Base-by-base conservation (phyloP, 345 rosid genomes). In the Rhodamnia argentea region DNA sequence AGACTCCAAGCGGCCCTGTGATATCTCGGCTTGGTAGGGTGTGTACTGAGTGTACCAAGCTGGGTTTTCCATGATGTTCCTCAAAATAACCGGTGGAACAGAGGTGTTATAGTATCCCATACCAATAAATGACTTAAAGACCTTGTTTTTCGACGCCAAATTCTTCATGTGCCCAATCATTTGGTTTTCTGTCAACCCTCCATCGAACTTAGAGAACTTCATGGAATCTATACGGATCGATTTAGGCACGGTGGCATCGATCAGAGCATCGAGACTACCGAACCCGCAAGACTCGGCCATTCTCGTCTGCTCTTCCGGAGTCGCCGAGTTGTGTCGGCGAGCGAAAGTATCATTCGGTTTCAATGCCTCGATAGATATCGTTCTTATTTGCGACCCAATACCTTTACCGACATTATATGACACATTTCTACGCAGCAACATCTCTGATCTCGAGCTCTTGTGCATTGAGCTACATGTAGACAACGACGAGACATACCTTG, bases 1-100 rank as follows among this genome's bases (percentile, higher is more conserved):
- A 29, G 98, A 94, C 90, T 97, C 99, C 83, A 97, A 93, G 16
- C 99, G 88, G 5, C 99, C 99, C 83, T 97, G 98, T 51, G 98
- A 93, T 85, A 97, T 93, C 97, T 97, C 99, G 37, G 99, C 99
- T 86, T 96, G 99, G 86, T 97, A 97, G 22, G 99, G 99, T 12
- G 99, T 97, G 90, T 97, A 96, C 59, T 97, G 99, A 55, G 98
- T 97, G 83, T 97, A 97, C 99, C 99, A 97, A 87, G 94, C 99
- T 4, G 99, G 98, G 92, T 97, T 97, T 94, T 97, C 99, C 95
- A 95, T 90, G 52, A 96, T 94, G 83, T 97, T 97, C 89, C 99
- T 94, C 91, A 97, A 88, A 89, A 97, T 97, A 84, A 97, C 99
- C 52, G 99, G 93, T 3, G 99, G 99, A 27, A 95, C 98, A 86